phyloP scores from a whole-genome alignment of 306 rosid species.

The Senna siamea region DNA sequence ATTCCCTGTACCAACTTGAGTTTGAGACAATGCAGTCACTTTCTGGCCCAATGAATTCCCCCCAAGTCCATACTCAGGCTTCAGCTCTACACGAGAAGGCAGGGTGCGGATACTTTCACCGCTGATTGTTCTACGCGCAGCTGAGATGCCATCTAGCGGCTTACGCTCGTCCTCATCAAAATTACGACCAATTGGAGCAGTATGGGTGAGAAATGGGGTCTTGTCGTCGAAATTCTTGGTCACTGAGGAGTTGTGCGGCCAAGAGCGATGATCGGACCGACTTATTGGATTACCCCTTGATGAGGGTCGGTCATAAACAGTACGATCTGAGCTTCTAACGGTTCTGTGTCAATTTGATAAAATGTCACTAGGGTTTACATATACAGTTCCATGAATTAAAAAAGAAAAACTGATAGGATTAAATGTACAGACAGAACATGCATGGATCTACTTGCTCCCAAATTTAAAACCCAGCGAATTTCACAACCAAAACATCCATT shows the following conservation, averaged over 20 bases:
- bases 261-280: slow-evolving; percentile 75
- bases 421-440: background rate
- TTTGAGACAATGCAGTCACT: slow-evolving; percentile 50
- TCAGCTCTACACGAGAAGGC: slow-evolving; percentile 54
- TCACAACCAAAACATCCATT: background rate
- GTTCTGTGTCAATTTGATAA: slow-evolving; percentile 43
- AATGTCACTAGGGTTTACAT: slow-evolving; percentile 22
- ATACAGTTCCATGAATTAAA: slow-evolving; percentile 44
- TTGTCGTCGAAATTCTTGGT: slow-evolving; percentile 77
- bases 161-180: slow-evolving; percentile 96
- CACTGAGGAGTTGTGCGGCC: slow-evolving; percentile 79
- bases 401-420: background rate
- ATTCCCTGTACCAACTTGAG: slow-evolving; percentile 45
- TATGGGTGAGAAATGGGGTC: slow-evolving; percentile 62
- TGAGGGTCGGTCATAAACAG: slow-evolving; percentile 66
- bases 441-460: slow-evolving; percentile 37
- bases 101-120: slow-evolving; percentile 62
- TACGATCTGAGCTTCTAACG: slow-evolving; percentile 70
- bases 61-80: slow-evolving; percentile 53
- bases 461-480: background rate
- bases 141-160: slow-evolving; percentile 76
- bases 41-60: slow-evolving; percentile 61
- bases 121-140: slow-evolving; percentile 65
- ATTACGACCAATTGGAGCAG: slow-evolving; percentile 78
- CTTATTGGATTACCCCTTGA: slow-evolving; percentile 71